Percentiles rank a stretch among this genome's conserved stretches.
These are phyloP conservation scores for Naematelia encephala DNA, from an alignment of 768 basidiomycete genomes.

Conservation along the genomic window DNA sequence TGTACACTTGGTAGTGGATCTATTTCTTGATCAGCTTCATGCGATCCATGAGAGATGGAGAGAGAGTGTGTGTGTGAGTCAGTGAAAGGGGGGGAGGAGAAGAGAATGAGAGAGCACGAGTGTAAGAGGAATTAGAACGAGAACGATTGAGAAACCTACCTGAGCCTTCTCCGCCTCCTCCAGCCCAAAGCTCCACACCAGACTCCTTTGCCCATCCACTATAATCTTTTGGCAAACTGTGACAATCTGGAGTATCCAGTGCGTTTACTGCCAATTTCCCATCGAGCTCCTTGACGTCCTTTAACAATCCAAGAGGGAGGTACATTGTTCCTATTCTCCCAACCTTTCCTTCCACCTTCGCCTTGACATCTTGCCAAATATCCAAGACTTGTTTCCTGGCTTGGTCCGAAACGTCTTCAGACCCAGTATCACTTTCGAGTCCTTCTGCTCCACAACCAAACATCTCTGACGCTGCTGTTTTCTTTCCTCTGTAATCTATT, in stretches of 20 bases:
- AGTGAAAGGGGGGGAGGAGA: slow-evolving; percentile 1
- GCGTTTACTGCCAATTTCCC: slow-evolving; percentile 32
- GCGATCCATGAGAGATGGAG: background rate
- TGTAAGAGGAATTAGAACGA: background rate
- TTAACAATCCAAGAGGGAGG: slow-evolving; percentile 30
- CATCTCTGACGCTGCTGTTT: slow-evolving; percentile 29
- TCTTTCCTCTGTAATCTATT: slow-evolving; percentile 44
- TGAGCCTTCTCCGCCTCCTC: slow-evolving; percentile 47
- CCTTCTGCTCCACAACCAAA: slow-evolving; percentile 43
- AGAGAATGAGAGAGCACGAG: background rate
- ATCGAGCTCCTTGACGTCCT: slow-evolving; percentile 1
- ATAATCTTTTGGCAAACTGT: slow-evolving; percentile 44
- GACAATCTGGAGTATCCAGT: slow-evolving; percentile 50
- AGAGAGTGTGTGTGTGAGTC: background rate
- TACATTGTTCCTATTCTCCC: slow-evolving; percentile 41
- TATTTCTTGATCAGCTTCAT: slow-evolving; percentile 1
- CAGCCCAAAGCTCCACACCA: slow-evolving; percentile 47
- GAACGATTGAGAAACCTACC: slow-evolving; percentile 29
- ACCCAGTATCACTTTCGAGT: slow-evolving; percentile 16
- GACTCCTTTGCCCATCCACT: slow-evolving; percentile 34
- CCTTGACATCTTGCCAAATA: slow-evolving; percentile 25
- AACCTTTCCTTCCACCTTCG: slow-evolving; percentile 10
- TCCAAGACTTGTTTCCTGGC: slow-evolving; percentile 22
- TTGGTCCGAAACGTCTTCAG: slow-evolving; percentile 17
- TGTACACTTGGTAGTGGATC: slow-evolving; percentile 45